Evolutionary conservation across 495 filamentous ascomycete species (phyloP).

Genomic region (Podospora bellae-mahoneyi): DNA sequence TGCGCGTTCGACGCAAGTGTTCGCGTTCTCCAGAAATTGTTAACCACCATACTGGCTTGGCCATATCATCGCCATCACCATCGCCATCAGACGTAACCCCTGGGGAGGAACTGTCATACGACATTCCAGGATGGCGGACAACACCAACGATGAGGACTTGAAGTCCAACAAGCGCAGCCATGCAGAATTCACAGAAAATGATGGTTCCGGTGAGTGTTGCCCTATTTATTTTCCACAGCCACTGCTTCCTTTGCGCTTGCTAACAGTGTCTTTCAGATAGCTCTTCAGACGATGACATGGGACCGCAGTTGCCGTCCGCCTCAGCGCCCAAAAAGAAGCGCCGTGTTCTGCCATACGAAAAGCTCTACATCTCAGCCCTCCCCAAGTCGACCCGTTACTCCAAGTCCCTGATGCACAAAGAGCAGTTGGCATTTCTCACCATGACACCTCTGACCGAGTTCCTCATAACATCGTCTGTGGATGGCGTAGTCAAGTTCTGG

Average conservation of each 20-base stretch:
- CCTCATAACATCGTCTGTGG: slow-evolving; percentile 84
- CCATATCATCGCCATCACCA: not conserved
- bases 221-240: not conserved
- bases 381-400: slow-evolving; percentile 81
- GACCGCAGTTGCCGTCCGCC: slow-evolving; percentile 74
- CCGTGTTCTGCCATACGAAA: slow-evolving; percentile 87
- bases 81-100: not conserved
- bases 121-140: slow-evolving; percentile 22
- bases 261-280: slow-evolving; percentile 48
- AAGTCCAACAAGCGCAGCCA: slow-evolving; percentile 48
- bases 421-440: slow-evolving; percentile 80
- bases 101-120: not conserved
- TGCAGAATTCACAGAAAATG: slow-evolving; percentile 38
- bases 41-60: not conserved
- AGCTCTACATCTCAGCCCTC: slow-evolving; percentile 87
- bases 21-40: not conserved
- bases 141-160: slow-evolving; percentile 29
- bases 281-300: slow-evolving; percentile 92
- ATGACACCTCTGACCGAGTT: slow-evolving; percentile 91
- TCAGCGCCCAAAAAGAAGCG: slow-evolving; percentile 80
- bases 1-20: not conserved
- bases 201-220: slow-evolving; percentile 39
- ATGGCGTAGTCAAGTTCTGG: slow-evolving; percentile 98
- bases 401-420: slow-evolving; percentile 97
- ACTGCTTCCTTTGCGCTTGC: not conserved